These are phyloP conservation scores for Phytophthora vignae DNA, from an alignment of 352 stramenopile genomes.

Conservation along the genomic window DNA sequence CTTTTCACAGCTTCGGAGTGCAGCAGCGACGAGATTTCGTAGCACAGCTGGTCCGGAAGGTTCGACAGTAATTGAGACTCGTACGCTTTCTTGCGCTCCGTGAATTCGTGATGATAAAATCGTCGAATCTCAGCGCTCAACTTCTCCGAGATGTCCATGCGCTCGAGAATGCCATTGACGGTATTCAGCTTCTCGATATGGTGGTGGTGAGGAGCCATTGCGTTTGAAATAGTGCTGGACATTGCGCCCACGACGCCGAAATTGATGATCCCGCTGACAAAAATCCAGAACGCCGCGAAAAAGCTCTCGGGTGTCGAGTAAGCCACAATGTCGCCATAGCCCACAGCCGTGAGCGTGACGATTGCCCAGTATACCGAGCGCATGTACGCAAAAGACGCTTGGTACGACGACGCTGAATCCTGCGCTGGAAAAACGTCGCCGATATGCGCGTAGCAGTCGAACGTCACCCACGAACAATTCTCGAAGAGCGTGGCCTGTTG, in stretches of 20 bases:
- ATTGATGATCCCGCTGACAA: conserved; percentile 78
- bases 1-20: conserved; percentile 67
- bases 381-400: conserved; percentile 66
- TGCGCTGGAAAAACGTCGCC: conserved; percentile 56
- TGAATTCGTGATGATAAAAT: conserved; percentile 81
- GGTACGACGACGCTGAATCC: conserved; percentile 48
- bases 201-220: conserved; percentile 66
- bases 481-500: conserved; percentile 54
- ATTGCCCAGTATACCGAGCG: conserved; percentile 83
- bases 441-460: conserved; percentile 76
- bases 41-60: conserved; percentile 77
- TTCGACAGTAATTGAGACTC: conserved; percentile 74
- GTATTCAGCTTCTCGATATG: conserved; percentile 77
- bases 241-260: conserved; percentile 83
- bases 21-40: conserved; percentile 76
- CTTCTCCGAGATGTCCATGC: conserved; percentile 58
- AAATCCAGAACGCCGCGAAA: conserved; percentile 82
- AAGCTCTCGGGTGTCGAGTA: conserved; percentile 79
- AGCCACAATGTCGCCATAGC: conserved; percentile 79
- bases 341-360: conserved; percentile 72
- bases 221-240: conserved; percentile 81
- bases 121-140: conserved; percentile 69
- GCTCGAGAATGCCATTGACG: conserved; percentile 71
- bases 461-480: conserved; percentile 81
- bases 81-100: conserved; percentile 65